phyloP scores from a whole-genome alignment of 805 yeast genomes.

The Wickerhamomyces canadensis region DNA sequence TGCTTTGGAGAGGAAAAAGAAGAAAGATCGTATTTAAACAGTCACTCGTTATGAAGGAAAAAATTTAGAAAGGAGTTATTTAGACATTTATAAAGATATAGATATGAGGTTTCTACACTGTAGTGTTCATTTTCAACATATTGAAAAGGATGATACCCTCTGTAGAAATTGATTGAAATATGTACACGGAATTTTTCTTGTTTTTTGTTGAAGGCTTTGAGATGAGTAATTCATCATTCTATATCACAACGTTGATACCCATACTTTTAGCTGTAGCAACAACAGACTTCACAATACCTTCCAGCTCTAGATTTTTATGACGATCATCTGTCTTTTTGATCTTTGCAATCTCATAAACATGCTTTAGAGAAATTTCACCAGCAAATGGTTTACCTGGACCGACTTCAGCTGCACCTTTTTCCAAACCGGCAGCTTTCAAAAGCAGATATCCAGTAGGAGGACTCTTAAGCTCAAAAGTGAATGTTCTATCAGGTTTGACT shows the following conservation, averaged over 20 bases:
- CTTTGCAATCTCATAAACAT: conserved; percentile 90
- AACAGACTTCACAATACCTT: conserved; percentile 75
- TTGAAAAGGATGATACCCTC: too few relatives aligned
- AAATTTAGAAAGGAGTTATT: too few relatives aligned
- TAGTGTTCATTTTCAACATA: too few relatives aligned
- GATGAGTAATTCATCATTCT: too few relatives aligned
- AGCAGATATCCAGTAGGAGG: conserved; percentile 90
- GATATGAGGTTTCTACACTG: too few relatives aligned
- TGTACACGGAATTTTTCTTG: background rate
- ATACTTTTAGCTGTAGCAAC: conserved; percentile 85
- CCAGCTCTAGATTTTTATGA: conserved; percentile 64
- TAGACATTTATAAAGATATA: too few relatives aligned
- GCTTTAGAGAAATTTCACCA: conserved; percentile 76
- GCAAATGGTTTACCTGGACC: conserved; percentile 50
- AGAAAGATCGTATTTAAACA: conserved; percentile 15
- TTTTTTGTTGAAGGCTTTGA: too few relatives aligned
- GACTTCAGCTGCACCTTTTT: conserved; percentile 67
- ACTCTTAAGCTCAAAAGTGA: conserved; percentile 77
- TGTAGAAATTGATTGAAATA: too few relatives aligned
- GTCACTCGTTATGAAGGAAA: background rate
- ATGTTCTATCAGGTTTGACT: conserved; percentile 89
- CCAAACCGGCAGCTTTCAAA: conserved; percentile 72
- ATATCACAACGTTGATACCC: conserved; percentile 80
- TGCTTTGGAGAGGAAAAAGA: conserved; percentile 79
- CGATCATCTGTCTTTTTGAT: conserved; percentile 83